Base-by-base conservation (phyloP, 352 stramenopile genomes). In the Phytophthora pisi region DNA sequence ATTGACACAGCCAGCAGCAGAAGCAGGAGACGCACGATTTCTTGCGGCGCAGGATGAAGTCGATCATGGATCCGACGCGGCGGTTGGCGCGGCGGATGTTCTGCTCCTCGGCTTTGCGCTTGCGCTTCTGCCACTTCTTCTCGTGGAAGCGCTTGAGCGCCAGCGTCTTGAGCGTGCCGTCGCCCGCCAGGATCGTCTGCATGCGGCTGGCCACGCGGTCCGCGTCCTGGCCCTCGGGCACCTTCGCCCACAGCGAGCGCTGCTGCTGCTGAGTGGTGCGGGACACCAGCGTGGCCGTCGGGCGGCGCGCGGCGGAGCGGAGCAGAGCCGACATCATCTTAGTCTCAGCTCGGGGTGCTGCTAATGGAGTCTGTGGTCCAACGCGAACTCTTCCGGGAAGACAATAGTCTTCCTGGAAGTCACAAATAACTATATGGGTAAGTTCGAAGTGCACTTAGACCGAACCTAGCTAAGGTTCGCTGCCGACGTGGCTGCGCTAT, bases 81-180 rank as follows among this genome's bases (percentile, higher is more conserved):
- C 82, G 82, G 72, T 95, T 95, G 26, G 80, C 84, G 65, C 90
- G 83, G 61, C 87, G 87, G 66, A 95, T 95, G 46, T 74, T 83
- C 59, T 87, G 80, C 67, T 95, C 87, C 63, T 89, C 85, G 43
- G 72, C 70, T 74, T 93, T 92, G 67, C 87, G 87, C 54, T 91
- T 92, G 74, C 85, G 85, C 65, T 83, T 80, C 75, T 90, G 79
- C 79, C 82, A 92, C 58, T 91, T 89, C 68, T 95, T 95, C 66
- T 95, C 87, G 68, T 95, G 87, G 68, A 88, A 86, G 43, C 80
- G 72, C 72, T 90, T 90, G 69, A 84, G 84, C 68, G 68, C 62
- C 47, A 92, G 77, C 64, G 79, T 81, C 72, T 91, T 92, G 61
- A 92, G 77, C 63, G 88, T 82, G 43, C 86, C 86, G 73, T 95